phyloP scores from a whole-genome alignment of 2,329 filamentous ascomycete species.

The Alternaria arbusti region DNA sequence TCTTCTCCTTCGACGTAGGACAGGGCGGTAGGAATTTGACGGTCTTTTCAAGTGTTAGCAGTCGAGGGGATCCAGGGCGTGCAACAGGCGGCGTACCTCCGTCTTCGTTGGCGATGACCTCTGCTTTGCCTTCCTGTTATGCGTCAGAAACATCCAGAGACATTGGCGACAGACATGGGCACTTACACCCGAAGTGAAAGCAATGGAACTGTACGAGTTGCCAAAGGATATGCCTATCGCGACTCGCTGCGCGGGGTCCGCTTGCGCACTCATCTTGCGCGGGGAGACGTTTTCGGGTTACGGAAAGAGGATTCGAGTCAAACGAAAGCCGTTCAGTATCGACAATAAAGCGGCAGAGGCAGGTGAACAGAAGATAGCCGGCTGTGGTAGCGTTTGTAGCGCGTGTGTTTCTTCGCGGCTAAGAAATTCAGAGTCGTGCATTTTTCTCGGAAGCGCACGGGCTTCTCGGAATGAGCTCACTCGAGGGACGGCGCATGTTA shows the following conservation, averaged over 20 bases:
- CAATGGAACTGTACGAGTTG: slow-evolving; percentile 98
- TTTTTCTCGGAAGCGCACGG: slow-evolving; percentile 20
- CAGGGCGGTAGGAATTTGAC: slow-evolving; percentile 92
- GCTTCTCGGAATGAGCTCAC: slow-evolving; percentile 23
- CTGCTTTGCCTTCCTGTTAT: slow-evolving; percentile 81
- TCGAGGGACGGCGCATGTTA: slow-evolving; percentile 4
- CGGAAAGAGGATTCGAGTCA: not conserved
- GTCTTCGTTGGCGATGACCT: slow-evolving; percentile 99
- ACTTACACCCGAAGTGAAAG: slow-evolving; percentile 73
- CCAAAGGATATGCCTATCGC: slow-evolving; percentile 97
- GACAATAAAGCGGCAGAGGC: not conserved
- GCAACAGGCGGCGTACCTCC: slow-evolving; percentile 68
- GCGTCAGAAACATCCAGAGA: slow-evolving; percentile 12
- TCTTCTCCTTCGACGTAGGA: slow-evolving; percentile 97
- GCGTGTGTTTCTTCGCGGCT: slow-evolving; percentile 13
- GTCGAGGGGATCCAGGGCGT: slow-evolving; percentile 2
- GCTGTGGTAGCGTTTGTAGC: slow-evolving; percentile 2
- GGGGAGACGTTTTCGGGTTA: slow-evolving; percentile 6
- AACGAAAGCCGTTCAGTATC: not conserved
- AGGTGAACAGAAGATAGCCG: not conserved
- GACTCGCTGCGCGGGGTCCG: slow-evolving; percentile 60
- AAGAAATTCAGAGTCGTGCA: slow-evolving; percentile 31
- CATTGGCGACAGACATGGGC: not conserved
- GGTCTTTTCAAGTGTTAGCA: slow-evolving; percentile 64
- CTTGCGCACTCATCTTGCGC: slow-evolving; percentile 58